These are phyloP conservation scores for Talaromyces stipitatus DNA, from an alignment of 495 filamentous ascomycete species.

Conservation along the genomic window DNA sequence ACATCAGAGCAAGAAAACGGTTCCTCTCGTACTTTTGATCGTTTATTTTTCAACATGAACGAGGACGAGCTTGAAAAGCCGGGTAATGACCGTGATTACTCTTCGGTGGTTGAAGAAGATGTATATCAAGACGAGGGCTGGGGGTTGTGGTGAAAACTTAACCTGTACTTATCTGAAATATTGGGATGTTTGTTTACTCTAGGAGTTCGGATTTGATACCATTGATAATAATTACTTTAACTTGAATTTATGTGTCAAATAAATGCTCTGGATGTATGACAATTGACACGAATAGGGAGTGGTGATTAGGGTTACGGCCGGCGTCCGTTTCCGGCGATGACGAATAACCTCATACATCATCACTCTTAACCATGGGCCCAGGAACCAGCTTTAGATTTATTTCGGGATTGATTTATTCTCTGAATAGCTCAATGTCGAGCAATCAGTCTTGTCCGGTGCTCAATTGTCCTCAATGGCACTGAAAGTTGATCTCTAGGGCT, in stretches of 20 bases:
- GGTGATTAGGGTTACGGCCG: conserved; percentile 1
- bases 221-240: neutral
- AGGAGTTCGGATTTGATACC: neutral
- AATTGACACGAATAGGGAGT: no score
- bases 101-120: neutral
- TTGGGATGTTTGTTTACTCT: neutral
- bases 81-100: neutral
- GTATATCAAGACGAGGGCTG: conserved; percentile 5
- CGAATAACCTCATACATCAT: conserved; percentile 1
- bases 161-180: neutral
- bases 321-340: conserved; percentile 8
- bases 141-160: neutral
- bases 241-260: neutral
- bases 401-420: no score
- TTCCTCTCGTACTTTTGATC: neutral
- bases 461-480: neutral
- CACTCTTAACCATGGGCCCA: neutral
- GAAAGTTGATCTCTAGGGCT: neutral
- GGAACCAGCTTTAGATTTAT: no score
- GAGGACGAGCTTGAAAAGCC: neutral
- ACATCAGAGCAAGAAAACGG: neutral
- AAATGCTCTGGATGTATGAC: no score
- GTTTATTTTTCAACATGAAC: neutral
- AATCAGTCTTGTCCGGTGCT: neutral
- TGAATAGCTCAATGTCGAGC: no score